phyloP scores from a whole-genome alignment of 164 flowering plant genomes.

The Chimonanthus praecox region DNA sequence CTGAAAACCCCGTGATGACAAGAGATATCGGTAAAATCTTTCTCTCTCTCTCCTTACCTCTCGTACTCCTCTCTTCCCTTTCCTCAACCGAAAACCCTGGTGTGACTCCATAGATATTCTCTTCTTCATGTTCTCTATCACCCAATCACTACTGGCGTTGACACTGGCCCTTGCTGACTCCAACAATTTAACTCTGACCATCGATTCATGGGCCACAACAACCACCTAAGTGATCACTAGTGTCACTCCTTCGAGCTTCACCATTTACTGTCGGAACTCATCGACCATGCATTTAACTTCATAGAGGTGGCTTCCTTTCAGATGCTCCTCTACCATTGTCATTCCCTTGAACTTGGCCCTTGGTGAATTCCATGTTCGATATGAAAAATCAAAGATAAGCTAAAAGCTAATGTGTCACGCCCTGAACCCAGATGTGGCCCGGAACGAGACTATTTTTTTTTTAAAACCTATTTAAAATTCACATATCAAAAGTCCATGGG shows the following conservation, averaged over 20 bases:
- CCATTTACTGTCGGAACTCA: conserved; percentile 39
- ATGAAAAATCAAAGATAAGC: no score
- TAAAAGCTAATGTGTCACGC: no score
- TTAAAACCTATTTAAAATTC: no score
- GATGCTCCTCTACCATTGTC: conserved; percentile 31
- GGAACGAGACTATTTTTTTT: no score
- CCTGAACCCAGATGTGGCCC: no score
- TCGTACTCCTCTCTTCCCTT: no score
- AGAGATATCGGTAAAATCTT: no score
- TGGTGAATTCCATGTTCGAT: no score
- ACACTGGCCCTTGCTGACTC: conserved; percentile 49
- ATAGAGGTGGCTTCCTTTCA: conserved; percentile 47
- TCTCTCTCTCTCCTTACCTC: no score
- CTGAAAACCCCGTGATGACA: no score
- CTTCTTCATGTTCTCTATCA: conserved; percentile 52
- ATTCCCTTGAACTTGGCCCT: no score
- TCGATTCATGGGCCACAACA: conserved; percentile 21
- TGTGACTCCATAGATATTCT: conserved; percentile 62
- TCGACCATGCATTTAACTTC: conserved; percentile 52
- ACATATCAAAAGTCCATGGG: no score
- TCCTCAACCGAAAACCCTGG: conserved; percentile 32
- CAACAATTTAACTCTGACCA: conserved; percentile 37
- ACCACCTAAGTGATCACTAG: conserved; percentile 49
- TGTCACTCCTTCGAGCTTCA: conserved; percentile 39
- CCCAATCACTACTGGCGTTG: conserved; percentile 60